Evolutionary conservation across 2,329 filamentous ascomycete genomes (phyloP), one percentile per base, ranked within the genome.

Genomic region (Drechslerella stenobrocha): DNA sequence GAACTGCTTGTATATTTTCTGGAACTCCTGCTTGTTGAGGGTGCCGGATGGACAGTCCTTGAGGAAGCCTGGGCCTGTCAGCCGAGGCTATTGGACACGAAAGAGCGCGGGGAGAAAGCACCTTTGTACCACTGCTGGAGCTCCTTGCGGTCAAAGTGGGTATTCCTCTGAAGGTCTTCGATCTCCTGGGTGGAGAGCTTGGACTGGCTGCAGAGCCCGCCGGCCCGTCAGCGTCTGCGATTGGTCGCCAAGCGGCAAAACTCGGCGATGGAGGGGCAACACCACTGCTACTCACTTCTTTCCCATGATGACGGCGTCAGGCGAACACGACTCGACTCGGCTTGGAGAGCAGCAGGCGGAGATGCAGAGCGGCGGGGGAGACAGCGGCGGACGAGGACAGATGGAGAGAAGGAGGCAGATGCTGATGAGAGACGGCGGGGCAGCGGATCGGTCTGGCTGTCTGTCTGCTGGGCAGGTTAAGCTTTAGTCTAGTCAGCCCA

Each of bases 121-220:
- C 93, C 93, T 83, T 97, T 97, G 80, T 98, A 97, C 93, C 93
- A 98, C 85, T 97, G 92, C 78, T 98, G 93, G 76, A 98, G 79
- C 79, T 98, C 93, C 82, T 97, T 97, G 86, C 96, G 96, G 79
- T 98, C 93, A 76, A 98, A 98, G 79, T 97, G 90, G 71, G 93
- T 98, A 69, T 90, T 90, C 81, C 90, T 93, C 77, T 97, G 91
- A 73, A 98, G 85, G 79, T 98, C 93, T 72, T 84, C 84, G 76
- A 98, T 88, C 83, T 98, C 90, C 78, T 96, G 88, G 77, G 93
- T 89, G 64, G 91, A 96, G 77, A 98, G 87, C 82, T 97, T 98
- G 74, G 92, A 97, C 82, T 97, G 93, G 80, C 93, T 98, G 76
- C n/a, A 18, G 9, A 11, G 18, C n/a, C 13, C 7, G 28, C n/a